Conservation (phyloP, 495 filamentous ascomycete species). For the Penicillium cataractarum region DNA sequence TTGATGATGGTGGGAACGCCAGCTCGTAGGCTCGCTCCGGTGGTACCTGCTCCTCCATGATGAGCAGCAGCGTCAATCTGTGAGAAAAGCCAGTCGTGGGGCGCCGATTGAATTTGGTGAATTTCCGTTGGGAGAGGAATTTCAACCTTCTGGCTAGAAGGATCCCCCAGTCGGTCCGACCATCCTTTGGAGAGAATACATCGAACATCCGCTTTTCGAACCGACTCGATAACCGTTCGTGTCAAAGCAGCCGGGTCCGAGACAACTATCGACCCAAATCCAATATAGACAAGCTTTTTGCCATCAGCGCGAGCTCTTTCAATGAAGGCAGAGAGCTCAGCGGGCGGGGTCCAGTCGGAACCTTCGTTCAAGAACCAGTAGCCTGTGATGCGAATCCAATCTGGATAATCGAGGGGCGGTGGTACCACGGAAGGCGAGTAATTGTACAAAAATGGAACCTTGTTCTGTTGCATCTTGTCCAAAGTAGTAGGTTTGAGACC, state of each 20-base stretch:
- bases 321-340: conserved; percentile 80
- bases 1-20: conserved; percentile 94
- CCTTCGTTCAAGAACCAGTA: conserved; percentile 97
- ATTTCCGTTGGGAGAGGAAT: conserved; percentile 79
- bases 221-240: conserved; percentile 84
- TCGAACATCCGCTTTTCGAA: conserved; percentile 88
- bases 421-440: conserved; percentile 91
- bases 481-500: conserved; percentile 78
- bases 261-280: conserved; percentile 96
- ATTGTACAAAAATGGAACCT: conserved; percentile 96
- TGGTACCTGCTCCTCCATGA: conserved; percentile 94
- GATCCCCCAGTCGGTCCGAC: conserved; percentile 82
- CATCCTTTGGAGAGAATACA: conserved; percentile 98
- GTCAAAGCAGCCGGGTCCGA: conserved; percentile 86
- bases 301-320: conserved; percentile 72
- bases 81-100: conserved; percentile 94
- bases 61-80: conserved; percentile 95
- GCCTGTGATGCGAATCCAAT: conserved; percentile 96
- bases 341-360: conserved; percentile 71
- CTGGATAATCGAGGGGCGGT: conserved; percentile 92
- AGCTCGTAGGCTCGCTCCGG: conserved; percentile 88
- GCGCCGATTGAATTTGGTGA: conserved; percentile 83
- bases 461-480: conserved; percentile 93
- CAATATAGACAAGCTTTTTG: conserved; percentile 95
- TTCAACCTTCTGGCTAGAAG: conserved; percentile 62